Base-by-base conservation (phyloP, 2,329 filamentous ascomycete genomes). In the Pseudogymnoascus verrucosus region DNA sequence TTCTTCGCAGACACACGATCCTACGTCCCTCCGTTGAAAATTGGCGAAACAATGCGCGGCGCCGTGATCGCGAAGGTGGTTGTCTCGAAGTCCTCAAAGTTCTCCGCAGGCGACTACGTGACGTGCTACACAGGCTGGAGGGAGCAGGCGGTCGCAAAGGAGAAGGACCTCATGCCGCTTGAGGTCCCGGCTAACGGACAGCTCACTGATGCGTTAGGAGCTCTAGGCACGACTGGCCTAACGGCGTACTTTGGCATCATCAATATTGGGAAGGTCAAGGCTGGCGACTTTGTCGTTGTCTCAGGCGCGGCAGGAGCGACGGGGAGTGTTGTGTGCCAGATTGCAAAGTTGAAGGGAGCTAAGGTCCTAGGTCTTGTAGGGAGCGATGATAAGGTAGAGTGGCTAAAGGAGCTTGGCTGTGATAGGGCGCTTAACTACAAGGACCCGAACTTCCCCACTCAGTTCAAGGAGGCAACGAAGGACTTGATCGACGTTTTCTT, bases 261-360 rank as follows among this genome's bases (percentile, higher is more conserved):
- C 28, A 82, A 89, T 63, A 83, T 93, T 54, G 89, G 84, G 2
- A 77, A 88, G 63, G 84, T 88, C 44, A 85, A 87, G 73, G 74
- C 82, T 0, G 89, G 89, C 4, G 88, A 93, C 67, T 86, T 88
- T 3, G 89, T 93, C 1, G 88, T 93, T 5, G 87, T 93, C 0
- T 89, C 85, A 6, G 89, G 89, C 5, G 90, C 90, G 1, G 90
- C 90, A 0, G 90, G 90, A 1, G 90, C 89, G 0, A 93, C 90
- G 0, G 90, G 90, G 1, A 88, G 83, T 70, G 84, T 93, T 1
- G 89, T 85, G 0, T 89, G 88, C 0, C 90, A 93, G 76, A 90
- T 93, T 68, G 88, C 89, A 16, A 91, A 90, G 78, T 76, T 91
- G 62, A 85, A 86, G 74, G 89, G 88, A 11, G 82, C 59, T 69